Conservation (phyloP, 306 rosid species). For the Amphicarpaea edgeworthii region DNA sequence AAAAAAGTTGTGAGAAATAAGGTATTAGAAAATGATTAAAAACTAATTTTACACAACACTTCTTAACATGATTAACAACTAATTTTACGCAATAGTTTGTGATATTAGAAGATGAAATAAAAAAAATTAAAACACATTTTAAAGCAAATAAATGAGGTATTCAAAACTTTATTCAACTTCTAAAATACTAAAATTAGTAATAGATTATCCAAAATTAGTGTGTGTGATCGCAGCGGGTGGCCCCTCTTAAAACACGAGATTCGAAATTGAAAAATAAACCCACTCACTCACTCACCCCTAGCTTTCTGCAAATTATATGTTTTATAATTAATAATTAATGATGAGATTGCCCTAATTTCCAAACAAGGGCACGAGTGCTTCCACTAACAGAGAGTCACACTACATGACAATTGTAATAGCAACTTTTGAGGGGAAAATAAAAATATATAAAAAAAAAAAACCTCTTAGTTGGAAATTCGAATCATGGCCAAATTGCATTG, state of each 20-base stretch:
- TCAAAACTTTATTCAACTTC: too few species aligned
- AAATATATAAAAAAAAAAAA: background rate
- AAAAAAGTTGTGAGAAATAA: too few species aligned
- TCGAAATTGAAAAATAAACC: conserved; percentile 48
- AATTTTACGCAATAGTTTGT: too few species aligned
- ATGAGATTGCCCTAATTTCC: conserved; percentile 15
- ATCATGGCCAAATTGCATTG: background rate
- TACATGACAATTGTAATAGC: conserved; percentile 19
- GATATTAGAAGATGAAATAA: too few species aligned
- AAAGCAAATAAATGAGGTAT: too few species aligned
- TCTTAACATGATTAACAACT: too few species aligned
- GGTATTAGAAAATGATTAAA: too few species aligned
- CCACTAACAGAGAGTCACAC: conserved; percentile 14
- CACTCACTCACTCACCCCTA: conserved; percentile 56
- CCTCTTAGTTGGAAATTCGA: conserved; percentile 11
- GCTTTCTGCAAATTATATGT: conserved; percentile 24
- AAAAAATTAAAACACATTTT: too few species aligned
- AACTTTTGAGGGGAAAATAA: conserved; percentile 11
- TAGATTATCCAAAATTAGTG: too few species aligned
- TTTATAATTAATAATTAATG: conserved; percentile 24
- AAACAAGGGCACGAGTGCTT: background rate
- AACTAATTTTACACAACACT: too few species aligned
- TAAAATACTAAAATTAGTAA: too few species aligned
- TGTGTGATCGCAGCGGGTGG: too few species aligned
- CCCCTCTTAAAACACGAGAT: conserved; percentile 46